phyloP scores from a whole-genome alignment of 257 asterid genomes.

The Solanum bukasovii region DNA sequence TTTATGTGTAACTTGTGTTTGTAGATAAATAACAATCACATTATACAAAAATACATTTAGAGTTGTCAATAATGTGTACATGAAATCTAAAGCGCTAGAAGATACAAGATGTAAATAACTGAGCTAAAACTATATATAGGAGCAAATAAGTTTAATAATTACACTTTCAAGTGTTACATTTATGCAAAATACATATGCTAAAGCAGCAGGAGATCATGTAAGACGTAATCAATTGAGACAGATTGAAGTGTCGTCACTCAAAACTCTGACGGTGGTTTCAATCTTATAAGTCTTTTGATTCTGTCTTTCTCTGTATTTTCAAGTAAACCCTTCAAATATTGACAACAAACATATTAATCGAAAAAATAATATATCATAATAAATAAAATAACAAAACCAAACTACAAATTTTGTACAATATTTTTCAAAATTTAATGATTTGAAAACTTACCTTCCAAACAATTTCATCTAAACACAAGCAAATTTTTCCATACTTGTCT shows the following conservation, averaged over 20 bases:
- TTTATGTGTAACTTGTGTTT: neutral
- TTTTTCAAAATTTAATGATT: neutral
- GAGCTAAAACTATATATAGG: neutral
- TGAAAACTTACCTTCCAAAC: conserved; percentile 64
- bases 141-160: neutral
- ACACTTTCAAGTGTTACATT: neutral
- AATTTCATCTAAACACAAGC: conserved; percentile 96
- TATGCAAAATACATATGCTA: neutral
- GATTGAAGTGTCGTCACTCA: neutral
- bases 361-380: neutral
- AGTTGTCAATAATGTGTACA: neutral
- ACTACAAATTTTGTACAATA: too few relatives aligned
- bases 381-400: neutral
- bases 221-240: neutral
- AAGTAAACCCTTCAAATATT: conserved; percentile 26
- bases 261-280: conserved; percentile 30
- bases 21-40: neutral
- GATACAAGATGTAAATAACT: neutral
- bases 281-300: conserved; percentile 27
- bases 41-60: neutral
- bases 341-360: neutral
- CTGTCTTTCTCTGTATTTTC: conserved; percentile 45
- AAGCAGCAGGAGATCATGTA: neutral
- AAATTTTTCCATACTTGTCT: conserved; percentile 92
- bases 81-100: neutral